These are phyloP conservation scores for Striga hermonthica DNA, from an alignment of 305 asterid genomes.

Conservation along the genomic window DNA sequence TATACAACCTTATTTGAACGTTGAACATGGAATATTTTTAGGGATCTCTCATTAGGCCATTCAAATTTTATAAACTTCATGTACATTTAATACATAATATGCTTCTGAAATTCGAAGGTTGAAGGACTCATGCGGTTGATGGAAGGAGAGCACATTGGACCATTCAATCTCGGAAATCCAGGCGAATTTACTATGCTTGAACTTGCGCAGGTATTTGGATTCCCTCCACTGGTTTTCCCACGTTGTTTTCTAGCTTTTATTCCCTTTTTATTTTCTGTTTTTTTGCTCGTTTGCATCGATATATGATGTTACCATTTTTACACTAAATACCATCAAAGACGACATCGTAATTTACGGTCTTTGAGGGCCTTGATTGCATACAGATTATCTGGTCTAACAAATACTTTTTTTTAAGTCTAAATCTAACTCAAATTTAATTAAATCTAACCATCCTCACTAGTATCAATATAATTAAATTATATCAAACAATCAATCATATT, in stretches of 20 bases:
- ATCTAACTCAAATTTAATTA: too few species aligned
- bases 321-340: too few species aligned
- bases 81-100: background rate
- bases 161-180: conserved; percentile 95
- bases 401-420: too few species aligned
- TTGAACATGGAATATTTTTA: background rate
- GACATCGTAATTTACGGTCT: too few species aligned
- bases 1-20: background rate
- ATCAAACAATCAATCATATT: too few species aligned
- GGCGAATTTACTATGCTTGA: conserved; percentile 99
- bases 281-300: background rate
- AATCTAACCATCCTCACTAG: too few species aligned
- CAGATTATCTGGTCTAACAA: too few species aligned
- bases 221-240: background rate
- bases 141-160: conserved; percentile 99
- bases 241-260: background rate
- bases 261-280: background rate
- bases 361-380: too few species aligned
- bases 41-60: too few species aligned
- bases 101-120: conserved; percentile 43
- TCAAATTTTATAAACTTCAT: too few species aligned
- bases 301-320: background rate
- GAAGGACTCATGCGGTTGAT: conserved; percentile 92
- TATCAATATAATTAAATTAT: too few species aligned
- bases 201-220: conserved; percentile 71